Evolutionary conservation across 805 yeast species (phyloP), one percentile per base, ranked within the genome.

Genomic region (Saccharomycopsis lassenensis): DNA sequence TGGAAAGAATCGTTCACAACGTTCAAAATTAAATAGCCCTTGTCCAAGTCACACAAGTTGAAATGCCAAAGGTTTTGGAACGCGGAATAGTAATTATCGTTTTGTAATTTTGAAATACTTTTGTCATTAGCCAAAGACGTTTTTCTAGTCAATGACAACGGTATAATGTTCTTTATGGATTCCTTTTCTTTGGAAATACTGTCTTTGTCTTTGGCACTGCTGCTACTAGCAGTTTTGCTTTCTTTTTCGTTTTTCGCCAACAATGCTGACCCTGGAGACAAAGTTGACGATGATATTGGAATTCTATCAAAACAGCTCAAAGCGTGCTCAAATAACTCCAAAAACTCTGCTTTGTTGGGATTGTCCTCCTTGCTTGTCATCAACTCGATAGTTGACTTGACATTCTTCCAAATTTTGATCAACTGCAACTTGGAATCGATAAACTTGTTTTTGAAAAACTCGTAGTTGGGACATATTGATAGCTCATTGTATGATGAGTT

Each of bases 31-130:
- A 75, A 58, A 33, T 57, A 53, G 5, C 80, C 85, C 45, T 62
- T 57, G 17, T 61, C 54, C 20, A 64, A 65, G 50, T 80, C 89
- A 48, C 85, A 71, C 30, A 81, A 58, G 48, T 78, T 78, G 53
- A 75, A 76, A 53, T 81, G 84, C 93, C 93, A 81, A 39, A 77
- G 63, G 48, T 76, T 75, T 49, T 75, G 77, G 55, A 75, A 79
- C 1, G 85, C 73, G 11, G 69, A 62, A 50, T 74, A 71, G 46
- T 75, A 72, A 26, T 67, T 57, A 48, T 78, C 84, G 51, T 75
- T 76, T 38, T 72, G 63, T 40, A 61, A 62, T 50, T 69, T 59
- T 17, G 57, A 48, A n/a, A 66, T 59, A 31, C 56, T 58, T 21
- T 64, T 62, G 45, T 62, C 65, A 29, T 56, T 49, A 37, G 58